A percentile compares a stretch with the other conserved stretches of the same genome.
Evolutionary conservation across 768 basidiomycete genomes (phyloP).

Genomic region (Hericium alpestre): DNA sequence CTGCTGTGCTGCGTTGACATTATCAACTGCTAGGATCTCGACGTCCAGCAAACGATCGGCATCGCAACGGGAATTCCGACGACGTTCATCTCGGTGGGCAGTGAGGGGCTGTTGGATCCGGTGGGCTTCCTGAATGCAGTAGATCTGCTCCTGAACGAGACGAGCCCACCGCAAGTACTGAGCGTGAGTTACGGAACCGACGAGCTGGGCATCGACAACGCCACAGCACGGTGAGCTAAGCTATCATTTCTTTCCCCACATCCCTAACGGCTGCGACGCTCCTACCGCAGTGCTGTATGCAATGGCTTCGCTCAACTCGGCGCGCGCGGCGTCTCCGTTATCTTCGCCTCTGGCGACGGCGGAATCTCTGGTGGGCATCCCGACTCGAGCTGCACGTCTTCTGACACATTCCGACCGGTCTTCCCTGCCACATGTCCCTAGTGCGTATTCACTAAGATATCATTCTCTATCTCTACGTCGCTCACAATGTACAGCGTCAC

Average conservation of each 20-base stretch:
- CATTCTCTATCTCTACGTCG: no score
- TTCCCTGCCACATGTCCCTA: conserved; percentile 20
- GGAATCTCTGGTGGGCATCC: conserved; percentile 24
- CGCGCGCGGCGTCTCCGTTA: conserved; percentile 24
- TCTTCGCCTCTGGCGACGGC: conserved; percentile 29
- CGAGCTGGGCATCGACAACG: background rate
- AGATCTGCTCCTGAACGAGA: conserved; percentile 8
- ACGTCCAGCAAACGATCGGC: conserved; percentile 14
- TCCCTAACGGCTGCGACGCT: background rate
- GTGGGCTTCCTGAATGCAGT: conserved; percentile 12
- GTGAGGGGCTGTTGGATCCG: conserved; percentile 9
- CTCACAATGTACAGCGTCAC: background rate
- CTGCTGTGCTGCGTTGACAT: background rate
- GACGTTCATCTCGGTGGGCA: conserved; percentile 18
- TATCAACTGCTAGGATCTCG: conserved; percentile 14
- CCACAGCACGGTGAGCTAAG: background rate
- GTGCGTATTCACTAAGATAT: conserved; percentile 10
- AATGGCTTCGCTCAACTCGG: conserved; percentile 26
- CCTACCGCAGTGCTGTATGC: conserved; percentile 19
- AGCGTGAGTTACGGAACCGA: conserved; percentile 7
- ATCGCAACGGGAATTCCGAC: conserved; percentile 15
- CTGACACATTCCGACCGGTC: conserved; percentile 22
- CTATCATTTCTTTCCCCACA: background rate
- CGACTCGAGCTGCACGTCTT: conserved; percentile 21
- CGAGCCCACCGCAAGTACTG: conserved; percentile 6